Evolutionary conservation across 306 rosid genomes (phyloP), one percentile per base, ranked within the genome.

Genomic region (Vigna mungo): DNA sequence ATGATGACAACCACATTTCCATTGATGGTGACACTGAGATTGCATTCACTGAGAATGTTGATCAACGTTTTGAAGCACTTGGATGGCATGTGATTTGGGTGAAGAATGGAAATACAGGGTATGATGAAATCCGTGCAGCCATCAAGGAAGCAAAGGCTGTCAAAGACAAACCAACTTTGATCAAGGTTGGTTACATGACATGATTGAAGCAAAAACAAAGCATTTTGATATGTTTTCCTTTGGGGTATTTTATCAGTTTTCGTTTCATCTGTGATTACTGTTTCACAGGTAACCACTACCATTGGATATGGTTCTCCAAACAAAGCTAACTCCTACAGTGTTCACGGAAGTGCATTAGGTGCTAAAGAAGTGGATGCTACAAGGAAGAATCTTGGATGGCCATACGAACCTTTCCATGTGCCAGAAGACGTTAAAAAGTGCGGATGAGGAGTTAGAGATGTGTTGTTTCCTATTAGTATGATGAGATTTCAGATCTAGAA

Each of bases 41-140:
- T 78, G 98, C 98, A 18, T 96, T 96, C 85, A 96, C 98, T 7
- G 99, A 96, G 89, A 83, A 52, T 76, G 99, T 93, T 37, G 97
- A 86, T 56, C 63, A 83, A 75, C 98, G 99, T 80, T 96, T 89
- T 71, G 99, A 96, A 89, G 98, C 83, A 81, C 98, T 96, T 66
- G 99, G 98, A 37, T 96, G 99, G 98, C 97, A 96, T 37, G 90
- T 96, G 56, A 86, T 96, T 84, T 96, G 98, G 98, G 99, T 96
- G 64, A 96, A 93, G 94, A 96, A 96, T 41, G 99, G 99, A 84
- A 93, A 96, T 82, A 96, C 92, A 7, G 98, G 98, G 25, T 96
- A 93, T 74, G 99, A 96, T 83, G 98, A 93, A 0, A 96, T 96
- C 66, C 96, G 99, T 69, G 99, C 98, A 23, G 98, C 99, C 68